phyloP scores from a whole-genome alignment of 345 rosid genomes.

The Bruguiera gymnorhiza region DNA sequence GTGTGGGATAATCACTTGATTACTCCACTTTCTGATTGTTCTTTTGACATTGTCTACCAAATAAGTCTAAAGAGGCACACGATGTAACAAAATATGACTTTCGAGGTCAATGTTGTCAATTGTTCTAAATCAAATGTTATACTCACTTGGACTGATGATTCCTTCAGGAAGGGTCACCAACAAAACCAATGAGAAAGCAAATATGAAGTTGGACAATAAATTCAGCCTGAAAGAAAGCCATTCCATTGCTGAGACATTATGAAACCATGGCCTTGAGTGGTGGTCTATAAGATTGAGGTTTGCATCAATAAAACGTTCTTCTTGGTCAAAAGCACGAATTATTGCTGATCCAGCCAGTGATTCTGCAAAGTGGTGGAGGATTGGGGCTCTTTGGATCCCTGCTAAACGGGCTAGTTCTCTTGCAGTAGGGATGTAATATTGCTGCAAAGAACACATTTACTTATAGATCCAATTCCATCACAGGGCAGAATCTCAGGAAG shows the following conservation, averaged over 20 bases:
- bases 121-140: not conserved
- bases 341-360: constrained; percentile 86
- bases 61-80: not conserved
- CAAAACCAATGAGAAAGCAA: constrained; percentile 80
- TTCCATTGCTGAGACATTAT: constrained; percentile 80
- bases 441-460: constrained; percentile 35
- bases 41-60: not conserved
- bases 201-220: constrained; percentile 79
- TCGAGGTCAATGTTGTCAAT: not conserved
- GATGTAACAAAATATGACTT: too few relatives aligned
- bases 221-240: constrained; percentile 94
- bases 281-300: constrained; percentile 68
- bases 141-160: constrained; percentile 87
- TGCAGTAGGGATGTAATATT: constrained; percentile 90
- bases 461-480: not conserved
- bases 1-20: not conserved
- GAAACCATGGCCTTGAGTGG: constrained; percentile 95
- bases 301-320: constrained; percentile 53
- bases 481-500: not conserved
- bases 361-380: constrained; percentile 94
- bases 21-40: not conserved
- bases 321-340: constrained; percentile 81
- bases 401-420: constrained; percentile 86
- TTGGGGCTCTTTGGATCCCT: constrained; percentile 81
- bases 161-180: constrained; percentile 93